phyloP scores from a whole-genome alignment of 192 early-diverging fungal genomes.

The Paraglomus brasilianum region DNA sequence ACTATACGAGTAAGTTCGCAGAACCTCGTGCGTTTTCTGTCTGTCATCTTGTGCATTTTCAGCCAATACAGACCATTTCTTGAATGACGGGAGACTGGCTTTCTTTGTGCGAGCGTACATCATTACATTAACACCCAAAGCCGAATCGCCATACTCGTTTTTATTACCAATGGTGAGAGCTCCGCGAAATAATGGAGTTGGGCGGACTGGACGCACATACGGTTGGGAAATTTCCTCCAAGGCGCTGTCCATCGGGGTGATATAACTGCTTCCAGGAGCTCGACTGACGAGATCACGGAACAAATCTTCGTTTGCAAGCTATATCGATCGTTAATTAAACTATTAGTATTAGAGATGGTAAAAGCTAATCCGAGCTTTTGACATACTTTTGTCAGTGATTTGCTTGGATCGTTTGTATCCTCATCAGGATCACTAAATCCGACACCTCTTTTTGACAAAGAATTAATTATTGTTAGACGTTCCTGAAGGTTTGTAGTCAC shows the following conservation, averaged over 20 bases:
- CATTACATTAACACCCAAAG: conserved; percentile 52
- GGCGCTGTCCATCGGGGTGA: conserved; percentile 53
- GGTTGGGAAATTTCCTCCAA: conserved; percentile 43
- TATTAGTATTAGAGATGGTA: neutral
- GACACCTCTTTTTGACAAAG: conserved; percentile 9
- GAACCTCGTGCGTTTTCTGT: conserved; percentile 41
- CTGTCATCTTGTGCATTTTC: conserved; percentile 40
- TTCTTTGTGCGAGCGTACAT: conserved; percentile 58
- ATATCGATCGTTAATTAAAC: conserved; percentile 12
- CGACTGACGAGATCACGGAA: conserved; percentile 43
- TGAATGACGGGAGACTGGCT: conserved; percentile 54
- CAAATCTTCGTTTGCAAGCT: conserved; percentile 54
- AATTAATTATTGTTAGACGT: neutral
- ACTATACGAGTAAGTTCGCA: conserved; percentile 34
- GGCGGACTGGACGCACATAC: conserved; percentile 54
- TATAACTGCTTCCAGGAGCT: conserved; percentile 29
- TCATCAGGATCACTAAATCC: conserved; percentile 31
- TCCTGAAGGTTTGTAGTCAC: neutral
- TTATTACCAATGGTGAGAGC: conserved; percentile 56
- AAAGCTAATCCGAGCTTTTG: neutral
- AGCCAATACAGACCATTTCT: conserved; percentile 62
- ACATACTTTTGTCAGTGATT: conserved; percentile 31
- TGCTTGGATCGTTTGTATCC: conserved; percentile 28
- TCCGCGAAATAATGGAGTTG: conserved; percentile 53
- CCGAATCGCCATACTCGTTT: conserved; percentile 36